Conservation (phyloP, 2,329 filamentous ascomycete species). For the Phaeosphaeriaceae sp. region DNA sequence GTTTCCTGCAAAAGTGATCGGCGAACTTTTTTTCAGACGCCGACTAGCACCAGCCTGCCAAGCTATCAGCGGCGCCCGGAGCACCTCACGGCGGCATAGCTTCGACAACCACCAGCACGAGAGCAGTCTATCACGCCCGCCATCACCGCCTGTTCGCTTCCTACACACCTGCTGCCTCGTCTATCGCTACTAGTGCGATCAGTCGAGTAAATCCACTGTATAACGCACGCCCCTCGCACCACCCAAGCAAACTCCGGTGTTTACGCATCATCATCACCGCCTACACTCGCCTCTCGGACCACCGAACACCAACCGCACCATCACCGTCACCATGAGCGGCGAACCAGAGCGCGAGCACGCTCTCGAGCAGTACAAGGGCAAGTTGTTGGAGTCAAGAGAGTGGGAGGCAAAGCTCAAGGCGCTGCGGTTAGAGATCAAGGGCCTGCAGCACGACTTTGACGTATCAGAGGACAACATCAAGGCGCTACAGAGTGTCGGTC, state of each 20-base stretch:
- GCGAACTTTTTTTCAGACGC: slow-evolving; percentile 41
- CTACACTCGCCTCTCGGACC: slow-evolving; percentile 24
- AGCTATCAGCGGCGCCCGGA: background rate
- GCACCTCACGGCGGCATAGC: slow-evolving; percentile 18
- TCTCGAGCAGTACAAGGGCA: slow-evolving; percentile 60
- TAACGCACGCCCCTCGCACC: background rate
- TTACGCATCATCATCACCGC: slow-evolving; percentile 25
- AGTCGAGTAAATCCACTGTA: background rate
- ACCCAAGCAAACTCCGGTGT: slow-evolving; percentile 16
- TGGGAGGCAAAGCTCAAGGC: slow-evolving; percentile 98
- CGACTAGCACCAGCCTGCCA: slow-evolving; percentile 25
- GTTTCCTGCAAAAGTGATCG: slow-evolving; percentile 28
- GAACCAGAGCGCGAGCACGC: slow-evolving; percentile 61
- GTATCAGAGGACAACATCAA: slow-evolving; percentile 99
- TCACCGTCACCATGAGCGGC: slow-evolving; percentile 46
- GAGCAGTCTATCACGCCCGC: slow-evolving; percentile 19
- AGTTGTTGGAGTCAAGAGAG: slow-evolving; percentile 87
- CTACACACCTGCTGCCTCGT: background rate
- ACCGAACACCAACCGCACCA: slow-evolving; percentile 8
- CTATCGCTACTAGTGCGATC: background rate
- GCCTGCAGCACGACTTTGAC: slow-evolving; percentile 91
- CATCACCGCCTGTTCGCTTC: slow-evolving; percentile 8
- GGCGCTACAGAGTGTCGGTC: slow-evolving; percentile 96
- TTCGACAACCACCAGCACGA: slow-evolving; percentile 21
- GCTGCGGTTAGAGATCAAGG: slow-evolving; percentile 94